Conservation (phyloP, 2,329 filamentous ascomycete species). For the Fusarium poae region DNA sequence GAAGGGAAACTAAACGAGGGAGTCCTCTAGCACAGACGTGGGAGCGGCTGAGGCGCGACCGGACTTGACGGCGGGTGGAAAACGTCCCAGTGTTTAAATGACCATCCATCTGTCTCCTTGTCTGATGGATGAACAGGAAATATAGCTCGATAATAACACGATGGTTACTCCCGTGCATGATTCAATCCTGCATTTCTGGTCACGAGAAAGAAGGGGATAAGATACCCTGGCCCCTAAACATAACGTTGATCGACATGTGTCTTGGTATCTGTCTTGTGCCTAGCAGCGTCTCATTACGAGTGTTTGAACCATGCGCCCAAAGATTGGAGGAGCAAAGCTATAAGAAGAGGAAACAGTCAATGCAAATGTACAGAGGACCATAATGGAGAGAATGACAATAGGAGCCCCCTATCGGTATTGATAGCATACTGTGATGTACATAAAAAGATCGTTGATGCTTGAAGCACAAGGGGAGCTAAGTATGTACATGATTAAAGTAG, state of each 20-base stretch:
- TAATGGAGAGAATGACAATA: constrained; percentile 8
- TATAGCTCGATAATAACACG: constrained; percentile 4
- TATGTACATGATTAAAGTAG: constrained; percentile 18
- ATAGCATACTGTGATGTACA: constrained; percentile 9
- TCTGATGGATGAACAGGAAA: not conserved
- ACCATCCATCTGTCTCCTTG: not conserved
- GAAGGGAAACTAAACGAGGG: constrained; percentile 35
- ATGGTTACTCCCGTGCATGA: not conserved
- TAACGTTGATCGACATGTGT: constrained; percentile 25
- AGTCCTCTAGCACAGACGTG: constrained; percentile 41
- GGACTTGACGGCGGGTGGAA: constrained; percentile 27
- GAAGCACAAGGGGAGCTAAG: constrained; percentile 30
- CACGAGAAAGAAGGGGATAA: constrained; percentile 12
- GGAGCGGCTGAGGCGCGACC: constrained; percentile 45
- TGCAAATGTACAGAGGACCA: constrained; percentile 5
- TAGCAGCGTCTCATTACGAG: constrained; percentile 5
- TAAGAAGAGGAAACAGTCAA: not conserved
- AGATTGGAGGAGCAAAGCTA: constrained; percentile 5
- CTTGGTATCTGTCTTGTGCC: constrained; percentile 22
- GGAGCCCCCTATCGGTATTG: constrained; percentile 29
- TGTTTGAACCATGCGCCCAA: constrained; percentile 1
- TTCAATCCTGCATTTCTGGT: not conserved
- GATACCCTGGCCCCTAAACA: not conserved
- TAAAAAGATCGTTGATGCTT: constrained; percentile 17
- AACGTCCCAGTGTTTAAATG: constrained; percentile 20